Conservation (phyloP, 331 rosid species). For the Quercus tomentella region DNA sequence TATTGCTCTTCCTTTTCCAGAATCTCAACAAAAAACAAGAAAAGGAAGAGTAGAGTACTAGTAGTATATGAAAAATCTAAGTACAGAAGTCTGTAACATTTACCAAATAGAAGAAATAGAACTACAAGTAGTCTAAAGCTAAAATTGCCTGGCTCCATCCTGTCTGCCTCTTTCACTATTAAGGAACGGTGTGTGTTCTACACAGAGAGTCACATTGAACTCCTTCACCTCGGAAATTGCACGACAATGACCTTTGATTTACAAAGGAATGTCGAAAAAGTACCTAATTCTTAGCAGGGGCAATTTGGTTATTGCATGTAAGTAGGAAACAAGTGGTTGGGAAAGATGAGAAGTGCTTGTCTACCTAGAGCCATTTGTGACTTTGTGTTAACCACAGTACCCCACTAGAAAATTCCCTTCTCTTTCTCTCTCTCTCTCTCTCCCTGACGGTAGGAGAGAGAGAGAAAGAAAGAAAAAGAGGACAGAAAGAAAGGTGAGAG, state of each 20-base stretch:
- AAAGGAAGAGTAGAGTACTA: not conserved
- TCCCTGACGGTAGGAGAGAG: conserved; percentile 6
- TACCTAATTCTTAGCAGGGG: conserved; percentile 2
- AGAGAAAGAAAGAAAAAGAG: not conserved
- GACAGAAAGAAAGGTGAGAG: not conserved
- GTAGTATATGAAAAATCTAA: not conserved
- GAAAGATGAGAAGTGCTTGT: conserved; percentile 18
- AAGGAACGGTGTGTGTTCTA: conserved; percentile 11
- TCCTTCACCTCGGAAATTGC: not conserved
- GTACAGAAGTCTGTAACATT: not conserved
- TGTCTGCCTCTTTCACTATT: conserved; percentile 57
- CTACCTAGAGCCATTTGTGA: conserved; percentile 20
- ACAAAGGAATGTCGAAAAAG: conserved; percentile 2
- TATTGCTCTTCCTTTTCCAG: not conserved
- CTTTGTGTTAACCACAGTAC: not conserved
- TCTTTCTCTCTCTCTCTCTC: not conserved
- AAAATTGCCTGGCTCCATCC: conserved; percentile 88
- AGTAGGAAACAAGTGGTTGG: conserved; percentile 5
- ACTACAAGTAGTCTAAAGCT: not conserved
- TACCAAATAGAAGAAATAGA: conserved; percentile 17
- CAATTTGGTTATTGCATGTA: conserved; percentile 13
- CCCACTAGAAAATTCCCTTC: not conserved
- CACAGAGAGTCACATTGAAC: conserved; percentile 24
- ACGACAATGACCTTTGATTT: conserved; percentile 11
- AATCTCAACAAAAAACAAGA: not conserved